Evolutionary conservation across 2,329 filamentous ascomycete genomes (phyloP).

Genomic region (Penicillium sp.): DNA sequence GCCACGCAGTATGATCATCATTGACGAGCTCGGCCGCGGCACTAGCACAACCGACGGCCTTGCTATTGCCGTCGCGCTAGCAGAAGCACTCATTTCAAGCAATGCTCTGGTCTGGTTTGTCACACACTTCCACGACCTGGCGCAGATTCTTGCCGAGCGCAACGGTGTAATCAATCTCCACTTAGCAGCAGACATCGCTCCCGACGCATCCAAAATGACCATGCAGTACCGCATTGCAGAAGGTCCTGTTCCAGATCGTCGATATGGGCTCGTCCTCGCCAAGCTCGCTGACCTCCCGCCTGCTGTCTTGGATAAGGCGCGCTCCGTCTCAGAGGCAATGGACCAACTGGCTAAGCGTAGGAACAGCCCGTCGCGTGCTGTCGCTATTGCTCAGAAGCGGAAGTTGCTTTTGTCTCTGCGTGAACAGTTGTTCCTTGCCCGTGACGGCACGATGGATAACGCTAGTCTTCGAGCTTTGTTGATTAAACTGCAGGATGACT

Average conservation of each 20-base stretch:
- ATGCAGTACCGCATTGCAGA: conserved; percentile 84
- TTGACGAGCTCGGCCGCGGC: conserved; percentile 89
- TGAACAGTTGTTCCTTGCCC: conserved; percentile 69
- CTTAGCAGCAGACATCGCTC: conserved; percentile 65
- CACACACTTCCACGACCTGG: conserved; percentile 85
- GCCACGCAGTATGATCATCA: conserved; percentile 70
- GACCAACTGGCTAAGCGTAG: conserved; percentile 56
- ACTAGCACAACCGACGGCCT: conserved; percentile 87
- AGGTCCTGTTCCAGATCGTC: conserved; percentile 66
- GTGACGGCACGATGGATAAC: conserved; percentile 63
- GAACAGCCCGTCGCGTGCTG: conserved; percentile 57
- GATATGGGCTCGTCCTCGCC: conserved; percentile 84
- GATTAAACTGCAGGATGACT: conserved; percentile 68
- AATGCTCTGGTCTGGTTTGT: conserved; percentile 84
- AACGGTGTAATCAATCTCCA: conserved; percentile 81
- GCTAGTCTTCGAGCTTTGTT: conserved; percentile 63
- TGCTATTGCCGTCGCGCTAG: conserved; percentile 83
- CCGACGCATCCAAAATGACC: conserved; percentile 62
- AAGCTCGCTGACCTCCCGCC: conserved; percentile 69
- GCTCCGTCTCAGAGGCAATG: conserved; percentile 62
- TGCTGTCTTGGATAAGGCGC: conserved; percentile 65
- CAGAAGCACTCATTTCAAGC: conserved; percentile 79
- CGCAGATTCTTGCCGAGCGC: conserved; percentile 69
- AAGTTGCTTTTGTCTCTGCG: conserved; percentile 71
- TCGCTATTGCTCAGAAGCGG: conserved; percentile 61